phyloP scores from a whole-genome alignment of 371 early-diverging fungal species.

The Zychaea mexicana region DNA sequence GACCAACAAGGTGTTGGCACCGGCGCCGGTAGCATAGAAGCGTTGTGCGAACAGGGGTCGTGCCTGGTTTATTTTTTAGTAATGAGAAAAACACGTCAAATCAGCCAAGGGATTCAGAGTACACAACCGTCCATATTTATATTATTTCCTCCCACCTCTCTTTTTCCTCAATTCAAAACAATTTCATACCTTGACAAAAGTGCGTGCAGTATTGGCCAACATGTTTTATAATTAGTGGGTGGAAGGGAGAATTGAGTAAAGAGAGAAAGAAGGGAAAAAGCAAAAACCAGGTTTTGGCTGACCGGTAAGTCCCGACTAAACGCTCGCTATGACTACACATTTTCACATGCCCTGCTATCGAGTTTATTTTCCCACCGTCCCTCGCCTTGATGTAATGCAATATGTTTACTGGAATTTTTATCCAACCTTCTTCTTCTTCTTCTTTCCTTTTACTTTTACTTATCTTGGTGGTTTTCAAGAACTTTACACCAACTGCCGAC shows the following conservation, averaged over 20 bases:
- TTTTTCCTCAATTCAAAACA: neutral
- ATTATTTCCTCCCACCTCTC: neutral
- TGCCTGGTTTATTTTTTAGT: constrained; percentile 24
- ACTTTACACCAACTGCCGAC: too few relatives aligned
- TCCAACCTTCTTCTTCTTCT: too few relatives aligned
- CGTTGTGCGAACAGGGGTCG: constrained; percentile 46
- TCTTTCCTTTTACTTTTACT: too few relatives aligned
- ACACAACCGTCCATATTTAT: too few relatives aligned
- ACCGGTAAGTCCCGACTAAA: constrained; percentile 3
- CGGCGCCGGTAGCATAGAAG: constrained; percentile 60
- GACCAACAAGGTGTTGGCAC: constrained; percentile 79
- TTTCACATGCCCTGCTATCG: constrained; percentile 3
- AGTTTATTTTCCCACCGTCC: constrained; percentile 3
- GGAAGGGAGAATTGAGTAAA: neutral
- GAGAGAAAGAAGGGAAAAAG: neutral
- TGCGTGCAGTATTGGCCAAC: constrained; percentile 19
- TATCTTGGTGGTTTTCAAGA: too few relatives aligned
- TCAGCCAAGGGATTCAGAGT: neutral
- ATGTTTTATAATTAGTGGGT: neutral
- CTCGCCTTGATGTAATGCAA: neutral
- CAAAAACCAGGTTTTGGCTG: neutral
- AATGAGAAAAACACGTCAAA: neutral
- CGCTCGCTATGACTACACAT: constrained; percentile 1
- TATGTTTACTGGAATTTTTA: too few relatives aligned
- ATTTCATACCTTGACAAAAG: constrained; percentile 13